phyloP scores from a whole-genome alignment of 495 filamentous ascomycete genomes.

The Aspergillus diversus region DNA sequence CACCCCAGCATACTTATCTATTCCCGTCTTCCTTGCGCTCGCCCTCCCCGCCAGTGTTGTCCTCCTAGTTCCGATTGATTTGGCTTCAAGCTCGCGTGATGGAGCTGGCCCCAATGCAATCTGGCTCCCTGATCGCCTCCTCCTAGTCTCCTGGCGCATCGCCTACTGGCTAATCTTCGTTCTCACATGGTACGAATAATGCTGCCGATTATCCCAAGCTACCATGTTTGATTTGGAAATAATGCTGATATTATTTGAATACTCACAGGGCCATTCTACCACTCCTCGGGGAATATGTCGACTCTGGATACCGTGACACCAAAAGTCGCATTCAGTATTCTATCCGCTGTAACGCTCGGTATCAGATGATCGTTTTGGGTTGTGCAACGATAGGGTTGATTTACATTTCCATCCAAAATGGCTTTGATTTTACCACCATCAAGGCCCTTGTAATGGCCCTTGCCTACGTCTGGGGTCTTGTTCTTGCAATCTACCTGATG shows the following conservation, averaged over 20 bases:
- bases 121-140: slow-evolving; percentile 66
- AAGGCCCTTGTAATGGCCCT: slow-evolving; percentile 89
- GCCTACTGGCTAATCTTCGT: slow-evolving; percentile 96
- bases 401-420: slow-evolving; percentile 81
- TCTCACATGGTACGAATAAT: slow-evolving; percentile 76
- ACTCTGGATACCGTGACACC: slow-evolving; percentile 88
- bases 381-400: slow-evolving; percentile 72
- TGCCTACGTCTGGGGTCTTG: slow-evolving; percentile 89
- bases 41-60: slow-evolving; percentile 91
- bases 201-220: not conserved
- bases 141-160: slow-evolving; percentile 88
- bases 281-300: slow-evolving; percentile 88
- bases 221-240: not conserved
- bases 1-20: slow-evolving; percentile 86
- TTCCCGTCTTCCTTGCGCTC: slow-evolving; percentile 91
- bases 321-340: slow-evolving; percentile 81
- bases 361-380: slow-evolving; percentile 78
- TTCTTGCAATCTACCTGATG: slow-evolving; percentile 94
- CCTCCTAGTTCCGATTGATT: slow-evolving; percentile 93
- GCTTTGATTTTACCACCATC: slow-evolving; percentile 64
- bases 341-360: slow-evolving; percentile 81
- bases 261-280: slow-evolving; percentile 80
- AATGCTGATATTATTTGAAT: slow-evolving; percentile 15
- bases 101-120: slow-evolving; percentile 67
- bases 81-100: slow-evolving; percentile 81